phyloP scores from a whole-genome alignment of 768 basidiomycete species.

The Naganishia vishniacii region DNA sequence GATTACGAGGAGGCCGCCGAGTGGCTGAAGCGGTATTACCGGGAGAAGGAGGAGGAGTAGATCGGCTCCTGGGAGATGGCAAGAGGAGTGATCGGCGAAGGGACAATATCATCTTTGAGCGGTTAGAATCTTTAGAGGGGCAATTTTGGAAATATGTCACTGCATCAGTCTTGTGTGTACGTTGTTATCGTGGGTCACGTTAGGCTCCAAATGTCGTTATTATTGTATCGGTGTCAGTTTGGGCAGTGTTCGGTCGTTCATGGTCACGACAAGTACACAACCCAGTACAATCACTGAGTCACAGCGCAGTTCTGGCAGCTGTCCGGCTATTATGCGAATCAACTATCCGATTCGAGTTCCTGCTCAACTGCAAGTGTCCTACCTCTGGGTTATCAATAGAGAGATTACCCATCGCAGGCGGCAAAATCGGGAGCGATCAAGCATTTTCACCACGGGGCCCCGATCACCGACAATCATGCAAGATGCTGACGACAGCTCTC shows the following conservation, averaged over 20 bases:
- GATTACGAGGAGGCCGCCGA: slow-evolving; percentile 66
- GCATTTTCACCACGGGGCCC: too few species aligned
- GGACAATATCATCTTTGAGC: not conserved
- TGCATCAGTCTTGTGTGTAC: not conserved
- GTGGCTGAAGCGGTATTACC: slow-evolving; percentile 60
- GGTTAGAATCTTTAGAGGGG: not conserved
- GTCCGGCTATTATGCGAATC: too few species aligned
- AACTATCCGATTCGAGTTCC: too few species aligned
- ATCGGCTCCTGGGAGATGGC: not conserved
- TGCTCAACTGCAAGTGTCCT: too few species aligned
- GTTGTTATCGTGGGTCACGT: not conserved
- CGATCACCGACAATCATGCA: too few species aligned
- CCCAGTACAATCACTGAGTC: too few species aligned
- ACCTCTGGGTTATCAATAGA: too few species aligned
- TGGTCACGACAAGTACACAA: too few species aligned
- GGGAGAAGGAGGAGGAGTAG: slow-evolving; percentile 33
- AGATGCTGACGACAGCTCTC: not conserved
- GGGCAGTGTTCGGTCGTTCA: too few species aligned
- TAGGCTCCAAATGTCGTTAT: not conserved
- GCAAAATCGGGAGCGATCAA: too few species aligned
- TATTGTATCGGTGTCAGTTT: not conserved
- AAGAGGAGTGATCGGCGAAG: not conserved
- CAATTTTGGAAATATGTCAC: not conserved
- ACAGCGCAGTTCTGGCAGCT: too few species aligned
- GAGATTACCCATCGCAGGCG: too few species aligned